phyloP scores from a whole-genome alignment of 2,329 filamentous ascomycete genomes.

The Sporothrix phasma region DNA sequence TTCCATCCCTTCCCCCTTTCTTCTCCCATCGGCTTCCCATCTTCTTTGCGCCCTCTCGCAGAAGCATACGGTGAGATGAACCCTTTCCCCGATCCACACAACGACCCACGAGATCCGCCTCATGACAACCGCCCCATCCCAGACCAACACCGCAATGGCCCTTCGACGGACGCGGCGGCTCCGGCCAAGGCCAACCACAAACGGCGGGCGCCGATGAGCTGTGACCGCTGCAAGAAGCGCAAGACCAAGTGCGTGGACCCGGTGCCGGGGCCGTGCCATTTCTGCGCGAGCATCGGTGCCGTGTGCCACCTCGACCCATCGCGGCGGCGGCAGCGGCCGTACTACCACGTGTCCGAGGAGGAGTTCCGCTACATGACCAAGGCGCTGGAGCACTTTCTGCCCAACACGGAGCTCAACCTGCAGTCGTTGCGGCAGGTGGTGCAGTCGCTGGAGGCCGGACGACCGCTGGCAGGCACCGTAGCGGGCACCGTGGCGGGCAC shows the following conservation, averaged over 20 bases:
- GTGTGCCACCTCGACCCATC: slow-evolving; percentile 23
- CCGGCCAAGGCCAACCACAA: slow-evolving; percentile 15
- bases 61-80: background rate
- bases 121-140: background rate
- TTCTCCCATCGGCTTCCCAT: background rate
- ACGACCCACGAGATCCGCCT: background rate
- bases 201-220: slow-evolving; percentile 24
- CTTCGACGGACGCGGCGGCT: background rate
- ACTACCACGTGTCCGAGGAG: slow-evolving; percentile 25
- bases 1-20: background rate
- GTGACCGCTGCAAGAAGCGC: slow-evolving; percentile 24
- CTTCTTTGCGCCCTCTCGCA: background rate
- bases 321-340: slow-evolving; percentile 24
- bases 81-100: background rate
- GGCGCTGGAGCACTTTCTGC: slow-evolving; percentile 23
- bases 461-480: background rate
- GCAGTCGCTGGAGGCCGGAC: slow-evolving; percentile 12
- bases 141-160: background rate
- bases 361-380: slow-evolving; percentile 25
- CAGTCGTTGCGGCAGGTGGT: slow-evolving; percentile 20
- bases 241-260: slow-evolving; percentile 23
- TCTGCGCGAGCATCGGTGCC: slow-evolving; percentile 23
- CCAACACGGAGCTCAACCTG: slow-evolving; percentile 22
- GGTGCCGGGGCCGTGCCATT: slow-evolving; percentile 24
- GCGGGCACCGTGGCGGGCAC: background rate